These are phyloP conservation scores for Biancaea sappan DNA, from an alignment of 306 rosid species.

Conservation along the genomic window DNA sequence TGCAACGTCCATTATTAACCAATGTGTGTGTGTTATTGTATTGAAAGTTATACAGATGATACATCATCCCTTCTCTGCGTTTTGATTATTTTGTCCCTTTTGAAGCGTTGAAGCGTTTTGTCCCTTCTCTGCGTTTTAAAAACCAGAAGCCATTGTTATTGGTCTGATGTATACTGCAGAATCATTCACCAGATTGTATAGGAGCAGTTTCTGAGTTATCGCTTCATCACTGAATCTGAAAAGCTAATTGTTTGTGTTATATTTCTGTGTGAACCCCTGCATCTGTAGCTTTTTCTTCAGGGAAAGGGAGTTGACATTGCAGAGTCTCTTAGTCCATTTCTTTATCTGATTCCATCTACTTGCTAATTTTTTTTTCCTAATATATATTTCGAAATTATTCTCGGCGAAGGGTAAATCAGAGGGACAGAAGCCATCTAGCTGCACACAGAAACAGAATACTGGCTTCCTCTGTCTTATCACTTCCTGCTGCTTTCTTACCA, in stretches of 20 bases:
- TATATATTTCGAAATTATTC: not conserved
- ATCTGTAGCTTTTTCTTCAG: not conserved
- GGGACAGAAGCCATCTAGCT: not conserved
- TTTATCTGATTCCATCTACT: not conserved
- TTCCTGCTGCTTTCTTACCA: slow-evolving; percentile 84
- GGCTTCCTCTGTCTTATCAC: slow-evolving; percentile 60
- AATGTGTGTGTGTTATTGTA: no score
- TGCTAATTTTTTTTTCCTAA: not conserved
- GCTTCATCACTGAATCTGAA: not conserved
- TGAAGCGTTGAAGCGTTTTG: no score
- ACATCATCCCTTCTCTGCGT: no score
- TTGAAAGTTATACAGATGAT: no score
- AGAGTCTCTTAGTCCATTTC: not conserved
- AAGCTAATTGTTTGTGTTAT: not conserved
- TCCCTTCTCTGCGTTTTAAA: no score
- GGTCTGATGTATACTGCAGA: not conserved
- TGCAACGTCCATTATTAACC: no score
- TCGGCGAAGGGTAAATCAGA: not conserved
- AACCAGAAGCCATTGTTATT: no score
- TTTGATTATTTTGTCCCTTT: no score
- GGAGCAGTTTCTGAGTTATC: not conserved
- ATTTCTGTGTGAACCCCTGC: not conserved
- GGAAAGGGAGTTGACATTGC: not conserved
- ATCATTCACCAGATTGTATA: not conserved
- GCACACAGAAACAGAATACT: not conserved